Conservation (phyloP, 2,329 filamentous ascomycete species). For the Furcasterigmium furcatum region DNA sequence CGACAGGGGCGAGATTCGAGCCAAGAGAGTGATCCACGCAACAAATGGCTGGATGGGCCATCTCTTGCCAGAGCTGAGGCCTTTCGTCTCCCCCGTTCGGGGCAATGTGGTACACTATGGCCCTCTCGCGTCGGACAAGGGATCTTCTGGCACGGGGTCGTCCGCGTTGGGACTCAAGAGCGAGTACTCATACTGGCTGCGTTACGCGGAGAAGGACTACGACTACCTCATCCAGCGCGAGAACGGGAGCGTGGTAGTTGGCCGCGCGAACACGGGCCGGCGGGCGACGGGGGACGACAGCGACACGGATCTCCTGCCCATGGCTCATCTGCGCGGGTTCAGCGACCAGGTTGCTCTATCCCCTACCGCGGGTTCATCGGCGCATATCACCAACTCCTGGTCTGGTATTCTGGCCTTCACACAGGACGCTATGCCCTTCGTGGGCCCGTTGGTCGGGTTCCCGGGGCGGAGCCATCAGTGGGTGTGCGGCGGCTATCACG, state of each 20-base stretch:
- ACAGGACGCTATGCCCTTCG: conserved; percentile 11
- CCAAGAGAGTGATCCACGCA: conserved; percentile 16
- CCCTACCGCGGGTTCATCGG: not conserved
- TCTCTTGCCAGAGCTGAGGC: conserved; percentile 17
- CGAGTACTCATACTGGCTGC: conserved; percentile 13
- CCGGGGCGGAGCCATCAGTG: conserved; percentile 11
- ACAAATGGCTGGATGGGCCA: conserved; percentile 20
- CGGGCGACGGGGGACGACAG: conserved; percentile 11
- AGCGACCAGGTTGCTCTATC: not conserved
- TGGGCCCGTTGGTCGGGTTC: conserved; percentile 7
- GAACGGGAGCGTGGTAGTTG: conserved; percentile 13
- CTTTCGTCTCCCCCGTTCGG: conserved; percentile 10
- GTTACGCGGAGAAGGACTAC: conserved; percentile 17
- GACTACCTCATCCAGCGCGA: conserved; percentile 17
- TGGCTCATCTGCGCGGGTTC: conserved; percentile 10
- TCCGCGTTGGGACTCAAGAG: not conserved
- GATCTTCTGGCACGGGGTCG: not conserved
- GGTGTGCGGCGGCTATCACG: conserved; percentile 12
- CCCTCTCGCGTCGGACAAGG: not conserved
- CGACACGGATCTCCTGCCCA: conserved; percentile 8
- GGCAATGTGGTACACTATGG: conserved; percentile 7
- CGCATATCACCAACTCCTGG: conserved; percentile 10
- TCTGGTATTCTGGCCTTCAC: conserved; percentile 15
- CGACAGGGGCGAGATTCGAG: conserved; percentile 13
- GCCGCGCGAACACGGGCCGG: conserved; percentile 13